Conservation (phyloP, 805 yeast species). For the Yarrowia deformans region DNA sequence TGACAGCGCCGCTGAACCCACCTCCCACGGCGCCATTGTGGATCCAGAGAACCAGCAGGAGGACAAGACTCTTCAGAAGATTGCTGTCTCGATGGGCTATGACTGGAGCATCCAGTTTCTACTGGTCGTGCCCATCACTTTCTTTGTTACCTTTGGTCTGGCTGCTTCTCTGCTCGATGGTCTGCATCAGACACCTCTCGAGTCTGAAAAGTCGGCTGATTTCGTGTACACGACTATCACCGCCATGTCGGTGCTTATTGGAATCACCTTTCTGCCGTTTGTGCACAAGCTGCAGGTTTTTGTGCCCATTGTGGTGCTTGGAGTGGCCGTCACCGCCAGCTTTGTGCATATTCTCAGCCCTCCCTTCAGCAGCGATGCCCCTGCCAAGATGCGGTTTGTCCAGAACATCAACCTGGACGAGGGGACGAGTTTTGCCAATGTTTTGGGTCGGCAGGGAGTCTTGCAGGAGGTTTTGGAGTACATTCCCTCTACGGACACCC, state of each 20-base stretch:
- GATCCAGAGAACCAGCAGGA: conserved; percentile 25
- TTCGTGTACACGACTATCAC: conserved; percentile 52
- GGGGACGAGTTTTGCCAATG: conserved; percentile 44
- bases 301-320: conserved; percentile 54
- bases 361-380: conserved; percentile 69
- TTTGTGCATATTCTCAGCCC: conserved; percentile 47
- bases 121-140: conserved; percentile 68
- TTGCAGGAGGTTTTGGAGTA: conserved; percentile 44
- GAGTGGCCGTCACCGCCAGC: conserved; percentile 53
- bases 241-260: conserved; percentile 52
- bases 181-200: conserved; percentile 73
- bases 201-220: conserved; percentile 58
- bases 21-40: not conserved
- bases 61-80: conserved; percentile 14
- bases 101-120: conserved; percentile 85
- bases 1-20: conserved; percentile 15
- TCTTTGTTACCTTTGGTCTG: conserved; percentile 61
- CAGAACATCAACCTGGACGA: conserved; percentile 63
- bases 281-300: conserved; percentile 68
- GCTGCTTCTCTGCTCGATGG: conserved; percentile 69
- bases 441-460: conserved; percentile 36
- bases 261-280: conserved; percentile 69
- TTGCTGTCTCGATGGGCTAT: conserved; percentile 48
- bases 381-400: conserved; percentile 74
- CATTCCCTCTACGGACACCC: conserved; percentile 3